A percentile compares a stretch with the other conserved stretches of the same genome.
phyloP scores from a whole-genome alignment of 805 yeast species.

The Kodamaea kakaduensis region DNA sequence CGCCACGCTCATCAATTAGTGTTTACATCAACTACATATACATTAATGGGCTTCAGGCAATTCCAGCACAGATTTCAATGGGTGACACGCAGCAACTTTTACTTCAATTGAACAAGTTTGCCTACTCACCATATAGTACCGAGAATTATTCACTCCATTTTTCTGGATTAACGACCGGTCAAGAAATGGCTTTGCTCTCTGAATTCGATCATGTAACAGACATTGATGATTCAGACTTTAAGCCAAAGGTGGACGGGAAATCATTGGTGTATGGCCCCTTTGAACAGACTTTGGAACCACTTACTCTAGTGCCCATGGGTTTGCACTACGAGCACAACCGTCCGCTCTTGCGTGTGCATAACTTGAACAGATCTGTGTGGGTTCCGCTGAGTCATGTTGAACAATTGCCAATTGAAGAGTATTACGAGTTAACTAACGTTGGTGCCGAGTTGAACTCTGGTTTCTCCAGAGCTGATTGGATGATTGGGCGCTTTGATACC shows the following conservation, averaged over 20 bases:
- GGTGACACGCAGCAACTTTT: slow-evolving; percentile 58
- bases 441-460: slow-evolving; percentile 70
- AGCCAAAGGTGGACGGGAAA: slow-evolving; percentile 37
- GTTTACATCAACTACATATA: slow-evolving; percentile 49
- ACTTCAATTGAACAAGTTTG: slow-evolving; percentile 50
- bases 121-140: slow-evolving; percentile 62
- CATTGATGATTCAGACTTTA: slow-evolving; percentile 18
- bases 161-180: slow-evolving; percentile 44
- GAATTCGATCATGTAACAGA: slow-evolving; percentile 12
- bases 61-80: slow-evolving; percentile 61
- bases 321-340: slow-evolving; percentile 59
- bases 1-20: slow-evolving; percentile 53
- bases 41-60: slow-evolving; percentile 48
- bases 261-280: slow-evolving; percentile 56
- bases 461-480: slow-evolving; percentile 78
- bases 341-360: slow-evolving; percentile 61
- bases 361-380: slow-evolving; percentile 76
- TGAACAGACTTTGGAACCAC: slow-evolving; percentile 39
- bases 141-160: slow-evolving; percentile 40
- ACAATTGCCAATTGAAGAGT: slow-evolving; percentile 73
- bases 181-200: slow-evolving; percentile 38
- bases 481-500: slow-evolving; percentile 49
- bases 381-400: slow-evolving; percentile 75
- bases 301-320: slow-evolving; percentile 45
- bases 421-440: slow-evolving; percentile 71